phyloP scores from a whole-genome alignment of 2,329 filamentous ascomycete genomes.

The Fusarium nematophilum region DNA sequence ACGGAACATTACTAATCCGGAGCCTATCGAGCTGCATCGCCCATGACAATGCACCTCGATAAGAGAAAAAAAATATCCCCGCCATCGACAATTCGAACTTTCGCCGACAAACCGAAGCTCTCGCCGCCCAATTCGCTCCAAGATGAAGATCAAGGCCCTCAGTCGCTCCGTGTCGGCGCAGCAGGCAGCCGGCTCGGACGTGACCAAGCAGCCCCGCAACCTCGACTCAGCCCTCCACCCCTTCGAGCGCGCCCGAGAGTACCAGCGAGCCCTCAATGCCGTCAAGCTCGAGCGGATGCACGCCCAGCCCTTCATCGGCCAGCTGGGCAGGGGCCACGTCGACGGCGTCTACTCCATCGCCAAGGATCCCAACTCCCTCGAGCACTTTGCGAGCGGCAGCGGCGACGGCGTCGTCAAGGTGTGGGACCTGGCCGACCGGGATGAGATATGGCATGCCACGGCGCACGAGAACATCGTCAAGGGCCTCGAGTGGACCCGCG shows the following conservation, averaged over 20 bases:
- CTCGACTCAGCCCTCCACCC: constrained; percentile 88
- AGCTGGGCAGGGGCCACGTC: constrained; percentile 90
- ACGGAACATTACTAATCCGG: constrained; percentile 48
- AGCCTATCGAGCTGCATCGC: constrained; percentile 43
- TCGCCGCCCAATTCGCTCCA: constrained; percentile 12
- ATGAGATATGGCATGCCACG: constrained; percentile 80
- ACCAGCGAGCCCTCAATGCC: constrained; percentile 72
- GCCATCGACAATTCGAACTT: constrained; percentile 33
- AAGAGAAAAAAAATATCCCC: constrained; percentile 48
- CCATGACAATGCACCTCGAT: constrained; percentile 32
- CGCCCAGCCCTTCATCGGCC: constrained; percentile 77
- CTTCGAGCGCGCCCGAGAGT: constrained; percentile 89
- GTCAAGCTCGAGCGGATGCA: constrained; percentile 96
- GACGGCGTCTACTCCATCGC: constrained; percentile 86
- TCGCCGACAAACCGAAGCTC: too few species aligned
- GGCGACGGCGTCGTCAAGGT: constrained; percentile 96
- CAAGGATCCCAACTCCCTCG: constrained; percentile 80
- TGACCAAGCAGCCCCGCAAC: constrained; percentile 74
- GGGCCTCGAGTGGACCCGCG: constrained; percentile 87
- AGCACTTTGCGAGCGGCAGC: constrained; percentile 83
- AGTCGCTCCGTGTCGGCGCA: constrained; percentile 72
- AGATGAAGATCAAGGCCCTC: constrained; percentile 73
- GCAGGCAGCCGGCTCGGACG: constrained; percentile 74
- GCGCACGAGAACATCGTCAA: constrained; percentile 97
- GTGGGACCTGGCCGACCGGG: constrained; percentile 80